Percentiles rank a stretch among this genome's conserved stretches.
These are phyloP conservation scores for Arthrobotrys sphaeroides DNA, from an alignment of 2,329 filamentous ascomycete species.

Conservation along the genomic window DNA sequence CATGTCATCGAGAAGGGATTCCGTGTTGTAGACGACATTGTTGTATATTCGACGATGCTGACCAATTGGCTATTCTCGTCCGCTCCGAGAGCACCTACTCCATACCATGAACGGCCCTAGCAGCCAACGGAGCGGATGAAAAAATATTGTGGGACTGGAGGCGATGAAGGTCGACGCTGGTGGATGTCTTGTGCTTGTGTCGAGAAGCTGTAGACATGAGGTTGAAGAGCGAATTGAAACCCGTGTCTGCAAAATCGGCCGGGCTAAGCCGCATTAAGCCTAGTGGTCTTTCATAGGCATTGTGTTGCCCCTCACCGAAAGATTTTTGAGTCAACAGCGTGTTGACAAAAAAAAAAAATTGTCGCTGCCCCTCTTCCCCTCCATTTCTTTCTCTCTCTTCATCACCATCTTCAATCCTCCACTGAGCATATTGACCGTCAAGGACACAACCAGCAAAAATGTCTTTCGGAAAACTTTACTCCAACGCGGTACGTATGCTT, in stretches of 20 bases:
- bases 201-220: conserved; percentile 17
- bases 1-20: conserved; percentile 52
- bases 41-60: conserved; percentile 3
- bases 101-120: conserved; percentile 24
- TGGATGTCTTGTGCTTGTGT: conserved; percentile 12
- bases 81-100: conserved; percentile 15
- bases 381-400: conserved; percentile 35
- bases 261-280: conserved; percentile 21
- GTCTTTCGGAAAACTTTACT: conserved; percentile 98
- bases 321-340: conserved; percentile 32
- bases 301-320: conserved; percentile 49
- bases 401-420: conserved; percentile 27
- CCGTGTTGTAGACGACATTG: conserved; percentile 40
- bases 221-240: conserved; percentile 34
- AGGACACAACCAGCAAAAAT: conserved; percentile 69
- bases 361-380: conserved; percentile 53
- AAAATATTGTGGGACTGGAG: conserved; percentile 10
- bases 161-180: not conserved
- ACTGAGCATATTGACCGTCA: conserved; percentile 22
- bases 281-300: conserved; percentile 3
- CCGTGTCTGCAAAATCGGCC: conserved; percentile 35
- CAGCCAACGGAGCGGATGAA: not conserved
- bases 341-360: conserved; percentile 51
- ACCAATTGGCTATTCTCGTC: conserved; percentile 41
- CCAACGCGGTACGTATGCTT: conserved; percentile 73